Conservation (phyloP, 140 eudicot genomes). For the Eryngium alpinum region DNA sequence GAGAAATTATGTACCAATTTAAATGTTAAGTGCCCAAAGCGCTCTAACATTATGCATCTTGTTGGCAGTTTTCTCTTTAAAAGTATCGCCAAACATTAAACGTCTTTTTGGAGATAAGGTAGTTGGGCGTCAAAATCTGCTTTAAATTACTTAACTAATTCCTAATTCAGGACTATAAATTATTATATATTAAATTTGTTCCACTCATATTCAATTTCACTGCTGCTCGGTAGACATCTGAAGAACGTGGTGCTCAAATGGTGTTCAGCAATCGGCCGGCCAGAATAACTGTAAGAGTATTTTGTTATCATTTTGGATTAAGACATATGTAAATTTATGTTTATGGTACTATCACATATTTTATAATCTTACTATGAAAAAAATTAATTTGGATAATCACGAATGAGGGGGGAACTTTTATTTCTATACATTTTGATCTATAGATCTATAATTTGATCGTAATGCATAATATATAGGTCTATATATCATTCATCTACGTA, state of each 20-base stretch:
- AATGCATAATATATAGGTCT: too few relatives aligned
- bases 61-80: constrained; percentile 80
- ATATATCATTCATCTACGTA: too few relatives aligned
- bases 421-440: too few relatives aligned
- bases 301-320: background rate
- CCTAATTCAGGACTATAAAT: background rate
- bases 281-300: constrained; percentile 65
- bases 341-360: background rate
- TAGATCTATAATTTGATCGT: too few relatives aligned
- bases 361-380: background rate
- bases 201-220: constrained; percentile 53
- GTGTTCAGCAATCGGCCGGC: constrained; percentile 93
- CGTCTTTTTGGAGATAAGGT: constrained; percentile 98
- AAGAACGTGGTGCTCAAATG: constrained; percentile 83
- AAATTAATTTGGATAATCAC: too few relatives aligned
- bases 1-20: background rate
- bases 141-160: background rate
- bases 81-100: constrained; percentile 63
- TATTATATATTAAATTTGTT: background rate
- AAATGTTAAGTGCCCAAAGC: constrained; percentile 60
- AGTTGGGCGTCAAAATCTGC: background rate
- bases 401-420: too few relatives aligned
- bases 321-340: background rate
- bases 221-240: constrained; percentile 78
- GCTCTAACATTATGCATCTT: constrained; percentile 78